Base-by-base conservation (phyloP, 2,329 filamentous ascomycete genomes). In the Diaporthe vaccinii region DNA sequence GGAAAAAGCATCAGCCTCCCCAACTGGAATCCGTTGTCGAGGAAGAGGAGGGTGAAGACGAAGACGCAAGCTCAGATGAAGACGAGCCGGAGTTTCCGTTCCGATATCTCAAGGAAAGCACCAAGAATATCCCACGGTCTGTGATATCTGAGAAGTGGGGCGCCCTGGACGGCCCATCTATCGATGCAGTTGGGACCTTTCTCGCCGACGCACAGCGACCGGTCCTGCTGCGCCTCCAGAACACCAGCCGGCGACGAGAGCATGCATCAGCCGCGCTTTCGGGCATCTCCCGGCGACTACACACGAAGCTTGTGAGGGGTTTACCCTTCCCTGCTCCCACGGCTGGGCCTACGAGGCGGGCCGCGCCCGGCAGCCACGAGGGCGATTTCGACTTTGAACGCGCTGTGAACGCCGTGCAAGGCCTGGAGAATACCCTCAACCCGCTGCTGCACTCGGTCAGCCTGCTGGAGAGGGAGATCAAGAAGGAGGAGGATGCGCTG, bases 71-170 rank as follows among this genome's bases (percentile, higher is more conserved):
- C 31, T 59, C 68, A n/a, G 74, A 75, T 20, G 59, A 74, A 49
- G 62, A 76, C 31, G 75, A 78, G 34, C 77, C 80, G 36, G 78
- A 79, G 3, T 74, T 79, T 10, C 78, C 85, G 76, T 91, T 89
- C 80, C 86, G 87, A 59, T 88, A 90, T 78, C 83, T 93, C 67
- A 84, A 86, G 9, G 82, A 89, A 20, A 85, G 85, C 41, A 88
- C 85, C 17, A 88, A 87, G 49, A 86, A 85, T 57, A 85, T 95
- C 58, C 89, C 91, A n/a, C 89, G 88, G 76, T 88, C 89, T 39
- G 89, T 87, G 51, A 93, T 97, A 75, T 88, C 93, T 57, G 84
- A 92, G 57, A 94, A 93, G 80, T 95, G 93, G 93, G 85, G 86
- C 3, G 86, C 89, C 8, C 86, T 94, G 7, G 86, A 90, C 6